Percentiles rank a stretch among this genome's conserved stretches.
These are phyloP conservation scores for Fusarium torulosum DNA, from an alignment of 2,329 filamentous ascomycete species.

Conservation along the genomic window DNA sequence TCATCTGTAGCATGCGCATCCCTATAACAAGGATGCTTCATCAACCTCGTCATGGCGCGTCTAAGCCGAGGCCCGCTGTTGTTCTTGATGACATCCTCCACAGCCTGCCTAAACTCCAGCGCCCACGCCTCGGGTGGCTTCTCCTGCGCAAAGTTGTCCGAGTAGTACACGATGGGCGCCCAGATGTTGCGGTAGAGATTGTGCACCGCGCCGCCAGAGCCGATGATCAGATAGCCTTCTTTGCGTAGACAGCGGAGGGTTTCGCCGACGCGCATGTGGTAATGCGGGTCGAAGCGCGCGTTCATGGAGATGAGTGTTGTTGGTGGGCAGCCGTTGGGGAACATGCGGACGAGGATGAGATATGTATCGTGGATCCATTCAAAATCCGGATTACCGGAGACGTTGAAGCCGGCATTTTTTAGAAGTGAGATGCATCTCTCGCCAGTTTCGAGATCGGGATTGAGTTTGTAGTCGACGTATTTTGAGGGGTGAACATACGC, in stretches of 20 bases:
- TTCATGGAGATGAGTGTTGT: conserved; percentile 61
- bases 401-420: conserved; percentile 64
- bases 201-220: conserved; percentile 73
- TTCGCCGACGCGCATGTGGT: conserved; percentile 40
- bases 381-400: conserved; percentile 65
- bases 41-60: conserved; percentile 69
- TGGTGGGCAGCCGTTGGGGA: conserved; percentile 72
- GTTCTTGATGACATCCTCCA: conserved; percentile 67
- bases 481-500: conserved; percentile 75
- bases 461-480: conserved; percentile 72
- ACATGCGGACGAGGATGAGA: conserved; percentile 77
- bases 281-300: conserved; percentile 44
- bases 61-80: conserved; percentile 62
- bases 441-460: conserved; percentile 68
- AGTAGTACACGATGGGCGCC: conserved; percentile 67
- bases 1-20: conserved; percentile 79
- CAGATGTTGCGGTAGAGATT: conserved; percentile 77
- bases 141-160: conserved; percentile 29
- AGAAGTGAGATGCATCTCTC: conserved; percentile 65
- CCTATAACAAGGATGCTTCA: conserved; percentile 75
- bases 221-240: conserved; percentile 63
- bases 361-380: conserved; percentile 82
- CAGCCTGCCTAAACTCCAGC: conserved; percentile 74
- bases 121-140: conserved; percentile 59
- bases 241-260: conserved; percentile 22